Percentiles rank a stretch among this genome's conserved stretches.
These are phyloP conservation scores for Thalassiosira pacifica DNA, from an alignment of 352 stramenopile species.

Conservation along the genomic window DNA sequence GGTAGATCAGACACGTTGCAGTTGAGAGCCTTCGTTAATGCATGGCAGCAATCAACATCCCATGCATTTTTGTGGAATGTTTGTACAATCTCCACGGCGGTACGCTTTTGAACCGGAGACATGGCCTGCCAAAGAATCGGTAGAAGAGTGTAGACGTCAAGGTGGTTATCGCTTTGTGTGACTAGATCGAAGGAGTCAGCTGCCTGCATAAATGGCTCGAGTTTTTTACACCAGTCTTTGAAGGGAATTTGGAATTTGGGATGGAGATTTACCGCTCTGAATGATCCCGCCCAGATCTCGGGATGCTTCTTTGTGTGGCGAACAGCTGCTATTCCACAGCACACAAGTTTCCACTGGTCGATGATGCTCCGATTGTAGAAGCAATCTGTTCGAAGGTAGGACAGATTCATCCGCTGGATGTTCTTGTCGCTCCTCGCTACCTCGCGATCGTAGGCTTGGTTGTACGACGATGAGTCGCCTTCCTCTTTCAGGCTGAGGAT, in stretches of 20 bases:
- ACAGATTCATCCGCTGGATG: background rate
- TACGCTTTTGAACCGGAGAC: constrained; percentile 14
- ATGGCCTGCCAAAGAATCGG: constrained; percentile 25
- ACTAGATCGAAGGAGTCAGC: constrained; percentile 29
- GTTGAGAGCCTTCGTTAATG: background rate
- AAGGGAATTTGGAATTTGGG: constrained; percentile 22
- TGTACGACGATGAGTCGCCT: constrained; percentile 14
- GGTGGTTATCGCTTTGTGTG: constrained; percentile 4
- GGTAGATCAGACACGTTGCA: constrained; percentile 5
- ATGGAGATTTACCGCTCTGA: constrained; percentile 25
- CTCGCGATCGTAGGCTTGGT: constrained; percentile 28
- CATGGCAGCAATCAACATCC: constrained; percentile 1
- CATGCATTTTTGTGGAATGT: constrained; percentile 10
- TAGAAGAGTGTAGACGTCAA: constrained; percentile 21
- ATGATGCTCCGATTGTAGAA: constrained; percentile 5
- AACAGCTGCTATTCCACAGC: constrained; percentile 25
- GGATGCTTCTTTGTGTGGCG: constrained; percentile 10
- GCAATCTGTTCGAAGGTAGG: background rate
- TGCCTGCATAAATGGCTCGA: constrained; percentile 22
- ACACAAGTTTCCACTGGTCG: constrained; percentile 40
- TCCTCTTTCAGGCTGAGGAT: constrained; percentile 44
- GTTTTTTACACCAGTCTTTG: constrained; percentile 43
- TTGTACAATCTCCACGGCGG: constrained; percentile 13
- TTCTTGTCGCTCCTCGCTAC: constrained; percentile 32
- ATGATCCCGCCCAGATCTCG: constrained; percentile 23